These are phyloP conservation scores for Boletellus emodensis DNA, from an alignment of 768 basidiomycete genomes.

Conservation along the genomic window DNA sequence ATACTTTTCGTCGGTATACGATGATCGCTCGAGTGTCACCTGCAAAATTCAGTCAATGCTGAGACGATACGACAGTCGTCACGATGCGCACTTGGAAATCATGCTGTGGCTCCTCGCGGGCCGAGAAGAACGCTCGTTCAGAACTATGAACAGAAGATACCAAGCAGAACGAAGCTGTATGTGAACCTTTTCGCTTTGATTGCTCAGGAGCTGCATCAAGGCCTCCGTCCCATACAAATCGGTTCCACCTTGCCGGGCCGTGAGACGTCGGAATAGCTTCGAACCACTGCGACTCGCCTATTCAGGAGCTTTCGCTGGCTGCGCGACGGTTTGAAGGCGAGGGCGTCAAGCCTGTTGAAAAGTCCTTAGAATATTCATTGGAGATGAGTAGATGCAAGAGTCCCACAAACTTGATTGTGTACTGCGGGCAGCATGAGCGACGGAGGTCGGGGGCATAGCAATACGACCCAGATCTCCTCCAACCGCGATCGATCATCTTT, in stretches of 20 bases:
- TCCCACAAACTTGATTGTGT: conserved; percentile 76
- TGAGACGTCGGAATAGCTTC: neutral
- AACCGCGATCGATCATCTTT: conserved; percentile 79
- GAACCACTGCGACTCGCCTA: conserved; percentile 39
- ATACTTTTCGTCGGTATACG: conserved; percentile 78
- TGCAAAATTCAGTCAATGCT: conserved; percentile 26
- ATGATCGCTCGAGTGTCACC: conserved; percentile 74
- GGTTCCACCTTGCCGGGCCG: conserved; percentile 58
- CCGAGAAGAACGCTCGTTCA: conserved; percentile 39
- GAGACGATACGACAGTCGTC: neutral
- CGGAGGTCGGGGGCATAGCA: conserved; percentile 54
- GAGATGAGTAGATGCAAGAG: conserved; percentile 1
- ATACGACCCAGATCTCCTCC: conserved; percentile 79
- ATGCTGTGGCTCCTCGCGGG: conserved; percentile 38
- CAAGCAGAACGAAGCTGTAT: conserved; percentile 36
- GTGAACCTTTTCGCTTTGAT: conserved; percentile 9
- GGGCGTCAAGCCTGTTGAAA: conserved; percentile 56
- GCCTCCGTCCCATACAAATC: conserved; percentile 46
- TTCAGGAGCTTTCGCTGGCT: conserved; percentile 74
- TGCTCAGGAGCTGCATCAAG: too few species aligned
- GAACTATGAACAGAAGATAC: conserved; percentile 50
- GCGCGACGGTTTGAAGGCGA: conserved; percentile 62
- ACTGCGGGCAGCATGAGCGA: conserved; percentile 87
- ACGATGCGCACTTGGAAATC: conserved; percentile 52
- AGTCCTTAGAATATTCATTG: conserved; percentile 15